These are phyloP conservation scores for Globisporangium paroecandrum DNA, from an alignment of 352 stramenopile species.

Conservation along the genomic window DNA sequence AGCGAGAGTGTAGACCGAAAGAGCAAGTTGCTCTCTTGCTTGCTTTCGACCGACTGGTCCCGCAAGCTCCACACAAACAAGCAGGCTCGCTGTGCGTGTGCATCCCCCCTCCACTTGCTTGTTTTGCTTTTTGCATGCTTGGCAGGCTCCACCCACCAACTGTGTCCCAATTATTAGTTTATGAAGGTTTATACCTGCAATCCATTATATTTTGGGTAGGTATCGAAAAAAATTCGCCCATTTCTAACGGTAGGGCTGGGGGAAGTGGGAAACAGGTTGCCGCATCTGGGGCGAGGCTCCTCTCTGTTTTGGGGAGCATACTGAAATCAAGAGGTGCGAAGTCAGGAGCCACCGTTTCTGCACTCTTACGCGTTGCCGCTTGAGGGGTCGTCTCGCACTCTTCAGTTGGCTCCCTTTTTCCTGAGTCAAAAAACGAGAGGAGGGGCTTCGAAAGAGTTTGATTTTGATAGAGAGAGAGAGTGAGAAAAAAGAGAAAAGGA, in stretches of 20 bases:
- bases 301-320: not conserved
- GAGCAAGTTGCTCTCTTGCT: conserved; percentile 13
- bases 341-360: conserved; percentile 5
- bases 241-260: not conserved
- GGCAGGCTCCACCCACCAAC: not conserved
- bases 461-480: not conserved
- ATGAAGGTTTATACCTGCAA: not conserved
- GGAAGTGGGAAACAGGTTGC: not conserved
- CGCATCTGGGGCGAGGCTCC: not conserved
- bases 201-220: not conserved
- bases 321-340: conserved; percentile 3
- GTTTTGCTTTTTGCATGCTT: not conserved
- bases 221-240: not conserved
- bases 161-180: not conserved
- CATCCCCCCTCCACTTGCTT: not conserved
- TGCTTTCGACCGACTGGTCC: conserved; percentile 3
- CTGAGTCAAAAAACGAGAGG: not conserved
- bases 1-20: not conserved
- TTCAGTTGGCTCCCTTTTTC: conserved; percentile 2
- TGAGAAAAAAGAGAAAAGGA: conserved; percentile 4
- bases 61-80: not conserved
- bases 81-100: not conserved
- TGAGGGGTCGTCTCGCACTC: not conserved
- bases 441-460: conserved; percentile 1
- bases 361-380: not conserved